Evolutionary conservation across 768 basidiomycete species (phyloP).

Genomic region (Lentinula boryana): DNA sequence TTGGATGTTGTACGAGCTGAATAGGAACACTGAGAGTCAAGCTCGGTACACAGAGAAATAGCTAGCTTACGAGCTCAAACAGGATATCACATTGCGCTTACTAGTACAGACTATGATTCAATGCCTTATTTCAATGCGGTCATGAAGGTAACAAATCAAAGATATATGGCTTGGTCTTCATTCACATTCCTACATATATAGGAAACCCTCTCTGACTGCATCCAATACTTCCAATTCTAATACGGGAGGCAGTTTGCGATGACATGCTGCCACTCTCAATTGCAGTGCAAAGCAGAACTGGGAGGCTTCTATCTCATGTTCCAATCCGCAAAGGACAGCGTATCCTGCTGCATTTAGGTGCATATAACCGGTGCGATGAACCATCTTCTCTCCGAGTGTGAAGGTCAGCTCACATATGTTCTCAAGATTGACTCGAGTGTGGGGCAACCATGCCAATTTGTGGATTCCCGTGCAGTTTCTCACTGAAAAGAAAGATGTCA

Average conservation of each 20-base stretch:
- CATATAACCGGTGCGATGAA: slow-evolving; percentile 27
- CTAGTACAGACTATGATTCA: slow-evolving; percentile 21
- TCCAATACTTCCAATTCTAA: slow-evolving; percentile 24
- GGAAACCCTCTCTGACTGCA: slow-evolving; percentile 26
- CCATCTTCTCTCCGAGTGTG: not conserved
- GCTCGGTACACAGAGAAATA: slow-evolving; percentile 59
- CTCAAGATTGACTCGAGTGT: slow-evolving; percentile 21
- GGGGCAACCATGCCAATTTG: slow-evolving; percentile 29
- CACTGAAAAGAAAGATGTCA: slow-evolving; percentile 10
- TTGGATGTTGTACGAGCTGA: slow-evolving; percentile 61
- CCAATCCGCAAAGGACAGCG: slow-evolving; percentile 27
- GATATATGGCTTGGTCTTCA: not conserved
- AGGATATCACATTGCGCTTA: slow-evolving; percentile 11
- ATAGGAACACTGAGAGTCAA: slow-evolving; percentile 53
- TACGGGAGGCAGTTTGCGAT: slow-evolving; percentile 28
- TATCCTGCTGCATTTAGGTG: slow-evolving; percentile 27
- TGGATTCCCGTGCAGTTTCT: slow-evolving; percentile 29
- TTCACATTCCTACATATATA: slow-evolving; percentile 1
- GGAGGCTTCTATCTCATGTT: slow-evolving; percentile 24
- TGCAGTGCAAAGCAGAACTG: slow-evolving; percentile 25
- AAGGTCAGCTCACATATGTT: not conserved
- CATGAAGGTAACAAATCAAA: slow-evolving; percentile 13
- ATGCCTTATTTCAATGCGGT: slow-evolving; percentile 23
- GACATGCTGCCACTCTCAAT: slow-evolving; percentile 36
- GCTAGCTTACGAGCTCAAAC: slow-evolving; percentile 11